Percentiles rank a stretch among this genome's conserved stretches.
Evolutionary conservation across 345 rosid species (phyloP).

Genomic region (Salix viminalis): DNA sequence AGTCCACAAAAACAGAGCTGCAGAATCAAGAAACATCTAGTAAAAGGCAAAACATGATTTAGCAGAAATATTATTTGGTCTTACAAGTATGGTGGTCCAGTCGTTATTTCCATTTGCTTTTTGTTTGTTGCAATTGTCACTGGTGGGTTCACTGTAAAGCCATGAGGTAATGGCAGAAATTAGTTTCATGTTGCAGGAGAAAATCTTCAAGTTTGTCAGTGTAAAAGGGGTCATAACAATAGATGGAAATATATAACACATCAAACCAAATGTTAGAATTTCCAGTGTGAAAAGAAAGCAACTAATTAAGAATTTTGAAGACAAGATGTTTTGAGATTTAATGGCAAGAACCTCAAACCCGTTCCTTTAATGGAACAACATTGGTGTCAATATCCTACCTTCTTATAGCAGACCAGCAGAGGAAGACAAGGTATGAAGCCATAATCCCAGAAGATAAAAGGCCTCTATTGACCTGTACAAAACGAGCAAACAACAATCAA

Average conservation of each 20-base stretch:
- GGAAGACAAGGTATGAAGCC: slow-evolving; percentile 82
- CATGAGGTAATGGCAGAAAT: slow-evolving; percentile 8
- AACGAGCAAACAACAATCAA: not conserved
- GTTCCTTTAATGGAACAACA: not conserved
- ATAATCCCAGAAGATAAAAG: slow-evolving; percentile 78
- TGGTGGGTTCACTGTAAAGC: slow-evolving; percentile 65
- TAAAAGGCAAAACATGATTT: not conserved
- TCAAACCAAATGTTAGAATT: too few species aligned
- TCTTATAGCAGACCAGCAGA: slow-evolving; percentile 95
- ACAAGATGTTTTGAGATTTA: not conserved
- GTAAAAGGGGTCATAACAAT: too few species aligned
- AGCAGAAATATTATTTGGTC: slow-evolving; percentile 2
- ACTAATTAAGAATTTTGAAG: not conserved
- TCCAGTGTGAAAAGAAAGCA: not conserved
- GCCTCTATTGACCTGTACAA: slow-evolving; percentile 62
- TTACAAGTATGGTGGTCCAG: slow-evolving; percentile 75
- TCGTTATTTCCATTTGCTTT: slow-evolving; percentile 39
- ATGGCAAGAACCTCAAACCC: not conserved
- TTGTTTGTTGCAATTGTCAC: slow-evolving; percentile 47
- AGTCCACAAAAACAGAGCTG: not conserved
- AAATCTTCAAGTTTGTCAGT: too few species aligned
- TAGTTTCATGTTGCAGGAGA: too few species aligned
- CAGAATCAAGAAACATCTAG: not conserved
- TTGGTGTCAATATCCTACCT: slow-evolving; percentile 41
- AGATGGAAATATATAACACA: too few species aligned